phyloP scores from a whole-genome alignment of 2,329 filamentous ascomycete genomes.

The Sordariomycetes sp. region DNA sequence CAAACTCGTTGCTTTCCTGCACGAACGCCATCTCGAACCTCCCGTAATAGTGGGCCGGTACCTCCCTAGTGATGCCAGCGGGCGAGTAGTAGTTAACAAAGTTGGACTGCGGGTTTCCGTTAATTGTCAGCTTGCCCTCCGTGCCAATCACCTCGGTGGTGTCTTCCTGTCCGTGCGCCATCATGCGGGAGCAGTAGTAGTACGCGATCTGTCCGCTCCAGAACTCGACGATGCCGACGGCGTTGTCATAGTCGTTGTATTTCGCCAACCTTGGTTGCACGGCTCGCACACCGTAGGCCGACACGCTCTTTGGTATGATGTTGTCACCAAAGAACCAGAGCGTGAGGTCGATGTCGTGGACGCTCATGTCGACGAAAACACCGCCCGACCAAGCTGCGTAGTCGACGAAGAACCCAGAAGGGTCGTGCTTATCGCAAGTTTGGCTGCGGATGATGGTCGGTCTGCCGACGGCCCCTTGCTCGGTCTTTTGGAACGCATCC shows the following conservation, averaged over 20 bases:
- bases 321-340: constrained; percentile 23
- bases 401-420: constrained; percentile 57
- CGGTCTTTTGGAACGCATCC: constrained; percentile 44
- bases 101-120: constrained; percentile 44
- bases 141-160: constrained; percentile 60
- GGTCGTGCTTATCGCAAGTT: constrained; percentile 60
- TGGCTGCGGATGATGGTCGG: constrained; percentile 55
- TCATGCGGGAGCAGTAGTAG: constrained; percentile 56
- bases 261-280: constrained; percentile 20
- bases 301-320: constrained; percentile 18
- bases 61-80: constrained; percentile 39
- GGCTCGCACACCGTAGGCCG: constrained; percentile 19
- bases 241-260: constrained; percentile 21
- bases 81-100: constrained; percentile 46
- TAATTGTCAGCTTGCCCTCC: constrained; percentile 52
- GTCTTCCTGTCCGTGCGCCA: constrained; percentile 59
- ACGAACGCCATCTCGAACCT: constrained; percentile 55
- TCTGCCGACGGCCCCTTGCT: constrained; percentile 46
- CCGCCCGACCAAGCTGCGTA: constrained; percentile 58
- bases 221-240: constrained; percentile 53
- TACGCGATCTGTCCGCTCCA: constrained; percentile 51
- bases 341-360: constrained; percentile 52
- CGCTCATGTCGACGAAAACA: constrained; percentile 62
- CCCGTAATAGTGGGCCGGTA: constrained; percentile 54
- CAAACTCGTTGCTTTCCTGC: constrained; percentile 54